These are phyloP conservation scores for Fagus crenata DNA, from an alignment of 306 rosid species.

Conservation along the genomic window DNA sequence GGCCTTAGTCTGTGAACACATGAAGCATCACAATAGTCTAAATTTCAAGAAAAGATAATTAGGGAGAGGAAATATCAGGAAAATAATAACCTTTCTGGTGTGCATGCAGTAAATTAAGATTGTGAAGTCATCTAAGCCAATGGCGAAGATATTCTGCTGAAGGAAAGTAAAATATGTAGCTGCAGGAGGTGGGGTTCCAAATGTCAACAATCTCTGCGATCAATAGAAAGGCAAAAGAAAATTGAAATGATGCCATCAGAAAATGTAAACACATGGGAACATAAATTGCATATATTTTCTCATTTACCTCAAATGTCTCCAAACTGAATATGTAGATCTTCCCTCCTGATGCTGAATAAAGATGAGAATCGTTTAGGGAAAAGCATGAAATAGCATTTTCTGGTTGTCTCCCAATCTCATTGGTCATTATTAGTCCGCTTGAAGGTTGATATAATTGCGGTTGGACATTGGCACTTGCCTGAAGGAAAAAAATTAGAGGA, in stretches of 20 bases:
- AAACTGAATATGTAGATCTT: conserved; percentile 19
- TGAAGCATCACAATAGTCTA: background rate
- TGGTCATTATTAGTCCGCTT: conserved; percentile 7
- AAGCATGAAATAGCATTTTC: background rate
- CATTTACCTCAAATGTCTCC: conserved; percentile 19
- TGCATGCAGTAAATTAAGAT: background rate
- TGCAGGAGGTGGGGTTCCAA: conserved; percentile 17
- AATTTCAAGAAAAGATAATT: background rate
- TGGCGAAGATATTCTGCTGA: conserved; percentile 11
- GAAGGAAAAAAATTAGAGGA: background rate
- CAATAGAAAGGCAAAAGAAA: conserved; percentile 8
- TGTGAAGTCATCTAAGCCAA: conserved; percentile 21
- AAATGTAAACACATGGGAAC: background rate
- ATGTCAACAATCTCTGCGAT: conserved; percentile 1
- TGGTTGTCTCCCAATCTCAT: background rate
- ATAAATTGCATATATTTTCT: no score
- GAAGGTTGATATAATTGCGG: conserved; percentile 17
- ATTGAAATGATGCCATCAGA: background rate
- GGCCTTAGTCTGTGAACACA: conserved; percentile 2
- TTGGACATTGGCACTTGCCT: conserved; percentile 11
- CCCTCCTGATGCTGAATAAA: conserved; percentile 24
- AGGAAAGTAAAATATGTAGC: conserved; percentile 17
- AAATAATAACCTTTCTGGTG: background rate
- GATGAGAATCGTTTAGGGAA: conserved; percentile 17
- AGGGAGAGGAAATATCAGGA: background rate